Percentiles rank a stretch among this genome's conserved stretches.
These are phyloP conservation scores for Hemerocallis citrina DNA, from an alignment of 106 monocot genomes.

Conservation along the genomic window DNA sequence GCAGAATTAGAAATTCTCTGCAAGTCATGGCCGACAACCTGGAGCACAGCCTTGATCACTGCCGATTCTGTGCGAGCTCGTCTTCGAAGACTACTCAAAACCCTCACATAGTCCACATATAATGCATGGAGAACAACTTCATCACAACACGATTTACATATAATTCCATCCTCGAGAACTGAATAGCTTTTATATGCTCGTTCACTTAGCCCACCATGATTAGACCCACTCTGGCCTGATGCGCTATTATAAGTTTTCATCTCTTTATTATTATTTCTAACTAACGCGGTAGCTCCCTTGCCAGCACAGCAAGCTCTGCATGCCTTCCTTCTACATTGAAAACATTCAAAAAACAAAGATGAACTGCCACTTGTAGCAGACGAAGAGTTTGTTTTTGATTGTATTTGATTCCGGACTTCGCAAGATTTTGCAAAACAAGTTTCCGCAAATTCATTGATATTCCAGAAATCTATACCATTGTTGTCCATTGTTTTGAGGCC, in stretches of 20 bases:
- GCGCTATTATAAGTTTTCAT: conserved; percentile 36
- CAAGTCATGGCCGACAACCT: conserved; percentile 37
- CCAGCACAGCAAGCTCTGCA: conserved; percentile 93
- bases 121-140: conserved; percentile 55
- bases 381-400: conserved; percentile 12
- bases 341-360: conserved; percentile 43
- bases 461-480: conserved; percentile 82
- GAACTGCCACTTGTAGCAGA: conserved; percentile 13
- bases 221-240: conserved; percentile 51
- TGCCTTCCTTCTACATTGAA: conserved; percentile 54
- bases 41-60: conserved; percentile 39
- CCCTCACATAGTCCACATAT: conserved; percentile 81
- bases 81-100: conserved; percentile 61
- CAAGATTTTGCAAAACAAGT: conserved; percentile 44
- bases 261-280: conserved; percentile 47
- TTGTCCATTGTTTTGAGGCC: conserved; percentile 48
- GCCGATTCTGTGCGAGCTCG: conserved; percentile 60
- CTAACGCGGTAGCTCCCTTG: conserved; percentile 64
- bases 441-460: conserved; percentile 46
- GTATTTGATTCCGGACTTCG: conserved; percentile 49
- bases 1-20: conserved; percentile 12
- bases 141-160: conserved; percentile 75
- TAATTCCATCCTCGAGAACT: conserved; percentile 27
- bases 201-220: conserved; percentile 51
- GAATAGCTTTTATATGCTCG: conserved; percentile 9